These are phyloP conservation scores for Suhomyces maxii DNA, from an alignment of 1,139 yeast genomes.

Conservation along the genomic window DNA sequence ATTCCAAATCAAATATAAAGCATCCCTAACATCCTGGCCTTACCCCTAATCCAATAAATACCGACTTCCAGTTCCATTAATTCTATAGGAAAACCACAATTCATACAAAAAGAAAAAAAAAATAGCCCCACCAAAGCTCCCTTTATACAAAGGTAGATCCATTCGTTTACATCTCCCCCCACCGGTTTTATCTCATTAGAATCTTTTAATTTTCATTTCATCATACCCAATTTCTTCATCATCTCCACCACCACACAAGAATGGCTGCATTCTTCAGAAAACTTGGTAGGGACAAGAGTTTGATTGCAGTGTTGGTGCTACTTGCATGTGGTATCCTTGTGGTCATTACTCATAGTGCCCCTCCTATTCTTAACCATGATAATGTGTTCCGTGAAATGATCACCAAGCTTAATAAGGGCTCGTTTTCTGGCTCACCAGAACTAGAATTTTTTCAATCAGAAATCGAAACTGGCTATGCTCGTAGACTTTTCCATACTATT, in stretches of 20 bases:
- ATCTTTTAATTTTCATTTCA: no score
- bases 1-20: no score
- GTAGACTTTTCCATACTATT: conserved; percentile 9
- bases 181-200: no score
- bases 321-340: background rate
- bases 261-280: background rate
- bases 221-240: no score
- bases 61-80: no score
- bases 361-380: conserved; percentile 2
- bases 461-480: conserved; percentile 12
- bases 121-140: no score
- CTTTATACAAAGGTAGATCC: no score
- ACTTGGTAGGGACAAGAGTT: conserved; percentile 2
- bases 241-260: background rate
- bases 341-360: background rate
- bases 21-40: no score
- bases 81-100: no score
- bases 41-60: no score
- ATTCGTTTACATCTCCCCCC: no score
- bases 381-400: background rate
- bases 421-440: conserved; percentile 2
- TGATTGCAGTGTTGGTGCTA: conserved; percentile 2
- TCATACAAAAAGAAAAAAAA: no score
- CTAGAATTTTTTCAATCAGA: conserved; percentile 8
- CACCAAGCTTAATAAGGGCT: background rate